Evolutionary conservation across 371 early-diverging fungal genomes (phyloP), one percentile per base, ranked within the genome.

Genomic region (Circinella minor): DNA sequence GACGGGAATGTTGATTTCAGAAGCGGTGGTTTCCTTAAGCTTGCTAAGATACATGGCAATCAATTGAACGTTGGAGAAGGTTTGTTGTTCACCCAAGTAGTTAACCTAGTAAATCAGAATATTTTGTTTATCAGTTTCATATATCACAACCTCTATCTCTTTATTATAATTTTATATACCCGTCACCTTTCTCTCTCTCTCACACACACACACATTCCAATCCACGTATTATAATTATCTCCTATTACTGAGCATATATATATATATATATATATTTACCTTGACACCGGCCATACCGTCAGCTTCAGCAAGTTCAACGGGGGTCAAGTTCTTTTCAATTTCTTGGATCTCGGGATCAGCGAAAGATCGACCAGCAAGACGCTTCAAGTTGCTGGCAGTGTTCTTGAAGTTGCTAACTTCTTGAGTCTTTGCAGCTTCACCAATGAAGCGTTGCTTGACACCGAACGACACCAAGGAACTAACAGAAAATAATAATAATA

Each of bases 331-430:
- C 76, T 88, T 87, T 89, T 98, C 99, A 59, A 91, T 71, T 74
- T 89, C 90, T 74, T 88, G 88, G 70, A 98, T 84, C 71, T 98
- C 98, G 64, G 91, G 90, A 77, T 99, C 99, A 34, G 83, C 80
- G 77, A 89, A 91, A 68, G 95, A 93, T 70, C 98, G 92, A 59
- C 99, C 99, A 63, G 95, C 89, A 65, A 99, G 83, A 77, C 99
- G 96, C 89, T 99, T 99, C 78, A 98, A 83, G 59, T 93, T 91
- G 67, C 88, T 87, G 69, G 99, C 90, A 69, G 99, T 99, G 86
- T 96, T 96, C 82, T 95, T 94, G 76, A 96, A 97, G 89, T 97
- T 96, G 81, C 90, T 92, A 77, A 96, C 88, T 87, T 96, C 95
- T 86, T 92, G 92, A 39, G 94, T 97, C 87, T 97, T 97, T 60